Percentiles rank a stretch among this genome's conserved stretches.
Conservation (phyloP, 345 rosid species). For the Eucalyptus guilfoylei region DNA sequence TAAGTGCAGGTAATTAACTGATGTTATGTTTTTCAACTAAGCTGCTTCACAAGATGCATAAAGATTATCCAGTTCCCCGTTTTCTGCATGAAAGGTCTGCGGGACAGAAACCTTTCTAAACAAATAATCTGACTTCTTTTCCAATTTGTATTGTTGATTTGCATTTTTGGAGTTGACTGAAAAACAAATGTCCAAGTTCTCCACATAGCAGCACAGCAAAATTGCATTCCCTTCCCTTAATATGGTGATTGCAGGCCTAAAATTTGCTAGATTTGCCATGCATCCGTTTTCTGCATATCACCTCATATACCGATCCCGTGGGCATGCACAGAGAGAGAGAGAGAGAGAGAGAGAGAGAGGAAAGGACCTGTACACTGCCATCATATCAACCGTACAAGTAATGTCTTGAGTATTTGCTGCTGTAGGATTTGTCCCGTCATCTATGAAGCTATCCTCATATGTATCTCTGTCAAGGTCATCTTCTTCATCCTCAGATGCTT, state of each 20-base stretch:
- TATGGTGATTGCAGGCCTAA: not conserved
- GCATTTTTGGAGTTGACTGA: not conserved
- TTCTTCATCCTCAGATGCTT: slow-evolving; percentile 56
- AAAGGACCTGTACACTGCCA: slow-evolving; percentile 82
- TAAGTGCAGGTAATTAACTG: not conserved
- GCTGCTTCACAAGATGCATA: not conserved
- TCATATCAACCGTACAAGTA: slow-evolving; percentile 65
- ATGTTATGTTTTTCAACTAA: not conserved
- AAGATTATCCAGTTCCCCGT: not conserved
- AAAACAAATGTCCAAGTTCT: not conserved
- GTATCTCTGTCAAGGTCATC: slow-evolving; percentile 31
- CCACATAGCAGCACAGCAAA: not conserved
- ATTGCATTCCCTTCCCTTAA: not conserved
- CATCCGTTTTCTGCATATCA: not conserved
- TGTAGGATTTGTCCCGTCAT: slow-evolving; percentile 56
- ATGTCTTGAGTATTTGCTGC: slow-evolving; percentile 38
- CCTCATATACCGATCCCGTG: not conserved
- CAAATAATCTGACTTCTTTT: not conserved
- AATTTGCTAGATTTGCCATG: not conserved
- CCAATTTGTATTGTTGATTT: not conserved
- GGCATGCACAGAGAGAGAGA: not conserved
- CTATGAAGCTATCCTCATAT: slow-evolving; percentile 77
- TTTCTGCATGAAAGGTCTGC: not conserved
- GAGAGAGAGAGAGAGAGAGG: not conserved
- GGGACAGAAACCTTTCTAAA: not conserved